Base-by-base conservation (phyloP, 345 rosid species). In the Salix arbutifolia region DNA sequence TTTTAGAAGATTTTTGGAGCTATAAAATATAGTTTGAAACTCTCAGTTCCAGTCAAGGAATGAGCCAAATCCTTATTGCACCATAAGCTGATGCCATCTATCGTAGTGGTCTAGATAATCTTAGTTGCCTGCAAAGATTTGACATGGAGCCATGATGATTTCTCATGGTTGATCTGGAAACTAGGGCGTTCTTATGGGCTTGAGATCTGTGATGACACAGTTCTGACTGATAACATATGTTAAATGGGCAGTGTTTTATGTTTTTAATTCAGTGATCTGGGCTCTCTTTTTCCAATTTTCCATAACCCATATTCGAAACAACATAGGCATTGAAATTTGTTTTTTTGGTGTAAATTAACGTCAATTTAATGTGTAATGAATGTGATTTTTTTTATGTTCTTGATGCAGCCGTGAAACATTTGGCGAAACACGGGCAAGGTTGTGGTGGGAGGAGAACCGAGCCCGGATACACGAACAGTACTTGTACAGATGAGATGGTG, bases 381-480 rank as follows among this genome's bases (percentile, higher is more conserved):
- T 21, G 14, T 68, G 52, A 33, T 9, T 38, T 37, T 62, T 69
- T 60, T 65, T 8, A 7, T 60, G 0, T 76, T 42, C 69, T 74
- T 69, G 76, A 70, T 85, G 91, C 91, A 95, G 99, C 88, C 99
- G 99, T 65, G 97, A 96, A 46, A 88, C 16, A 77, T 96, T 96
- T 65, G 97, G 93, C 31, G 99, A 96, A 76, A 89, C 83, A 84
- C 88, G 90, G 64, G 98, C 99, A 14, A 91, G 94, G 85, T 42
- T 89, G 76, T 96, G 99, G 99, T 96, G 99, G 99, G 98, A 93
- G 53, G 89, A 92, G 82, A 96, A 96, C 83, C 90, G 96, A 79
- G 92, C 87, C 13, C 89, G 99, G 88, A 93, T 95, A 84, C 96
- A 91, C 68, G 88, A 93, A 81, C 97, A 93, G 60, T 95, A 93